Evolutionary conservation across 257 asterid species (phyloP).

Genomic region (Buddleja alternifolia): DNA sequence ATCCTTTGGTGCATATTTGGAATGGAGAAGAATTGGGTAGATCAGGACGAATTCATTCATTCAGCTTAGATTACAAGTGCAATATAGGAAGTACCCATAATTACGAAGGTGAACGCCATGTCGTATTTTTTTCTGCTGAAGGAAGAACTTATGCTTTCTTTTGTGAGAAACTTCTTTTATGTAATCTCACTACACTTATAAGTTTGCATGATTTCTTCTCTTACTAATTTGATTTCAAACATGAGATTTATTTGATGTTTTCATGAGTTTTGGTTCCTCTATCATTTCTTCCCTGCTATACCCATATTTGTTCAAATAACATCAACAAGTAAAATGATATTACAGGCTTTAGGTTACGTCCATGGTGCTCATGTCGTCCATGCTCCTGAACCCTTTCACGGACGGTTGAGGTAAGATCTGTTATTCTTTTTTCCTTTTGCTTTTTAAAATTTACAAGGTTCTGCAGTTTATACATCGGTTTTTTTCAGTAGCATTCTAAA

Average conservation of each 20-base stretch:
- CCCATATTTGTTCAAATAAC: slow-evolving; percentile 20
- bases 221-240: slow-evolving; percentile 1
- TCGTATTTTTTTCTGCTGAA: no score
- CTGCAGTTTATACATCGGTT: background rate
- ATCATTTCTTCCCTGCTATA: background rate
- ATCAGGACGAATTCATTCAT: no score
- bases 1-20: no score
- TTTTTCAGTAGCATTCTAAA: background rate
- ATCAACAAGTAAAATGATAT: slow-evolving; percentile 19
- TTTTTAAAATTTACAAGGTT: slow-evolving; percentile 10
- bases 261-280: slow-evolving; percentile 6
- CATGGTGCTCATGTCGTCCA: slow-evolving; percentile 91
- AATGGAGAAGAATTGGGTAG: no score
- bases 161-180: no score
- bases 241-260: background rate
- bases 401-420: slow-evolving; percentile 74
- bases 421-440: background rate
- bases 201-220: background rate
- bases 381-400: slow-evolving; percentile 94
- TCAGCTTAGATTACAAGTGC: no score
- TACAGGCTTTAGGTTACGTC: slow-evolving; percentile 90
- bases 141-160: no score
- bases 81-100: no score
- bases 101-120: no score
- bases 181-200: background rate